Evolutionary conservation across 139 green algal genomes (phyloP), one percentile per base, ranked within the genome.

Genomic region (Micractinium conductrix): DNA sequence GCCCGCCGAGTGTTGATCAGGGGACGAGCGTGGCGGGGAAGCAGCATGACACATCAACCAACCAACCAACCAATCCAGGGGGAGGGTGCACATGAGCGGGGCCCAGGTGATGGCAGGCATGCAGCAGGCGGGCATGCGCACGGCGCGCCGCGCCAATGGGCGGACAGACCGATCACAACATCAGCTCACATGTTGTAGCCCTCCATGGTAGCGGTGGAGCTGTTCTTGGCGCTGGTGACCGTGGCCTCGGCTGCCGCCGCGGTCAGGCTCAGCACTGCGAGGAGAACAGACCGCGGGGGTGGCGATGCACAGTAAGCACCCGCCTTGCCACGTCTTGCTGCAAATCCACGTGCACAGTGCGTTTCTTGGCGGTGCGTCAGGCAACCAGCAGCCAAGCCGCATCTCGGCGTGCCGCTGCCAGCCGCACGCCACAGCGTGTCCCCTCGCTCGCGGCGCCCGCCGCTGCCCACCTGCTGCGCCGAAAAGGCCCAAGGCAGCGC

Each of bases 151-250:
- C n/a, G n/a, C n/a, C n/a, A n/a, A n/a, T n/a, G n/a, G n/a, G n/a
- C n/a, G n/a, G n/a, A n/a, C n/a, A n/a, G n/a, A n/a, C n/a, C n/a
- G n/a, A n/a, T n/a, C n/a, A n/a, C n/a, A n/a, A n/a, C n/a, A n/a
- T 30, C 4, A 6, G 5, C 63, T 42, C 63, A 43, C 75, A 93
- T 74, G 28, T 62, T 87, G 88, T 94, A 93, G 44, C 80, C 67
- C 33, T 69, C 68, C 28, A 17, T 44, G 79, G 35, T 74, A 37
- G 79, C 79, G n/a, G 21, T n/a, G 28, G 30, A 83, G 21, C 30
- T 35, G 81, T 73, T 86, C 81, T 86, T 86, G 73, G 81, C 35
- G 44, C 7, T 62, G 22, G 38, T 5, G 17, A 37, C 17, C 7
- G 74, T 72, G 26, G 76, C 76, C 76, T 87, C 44, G 8, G 71